Evolutionary conservation across 2,329 filamentous ascomycete species (phyloP).

Genomic region (Apiospora saccharicola): DNA sequence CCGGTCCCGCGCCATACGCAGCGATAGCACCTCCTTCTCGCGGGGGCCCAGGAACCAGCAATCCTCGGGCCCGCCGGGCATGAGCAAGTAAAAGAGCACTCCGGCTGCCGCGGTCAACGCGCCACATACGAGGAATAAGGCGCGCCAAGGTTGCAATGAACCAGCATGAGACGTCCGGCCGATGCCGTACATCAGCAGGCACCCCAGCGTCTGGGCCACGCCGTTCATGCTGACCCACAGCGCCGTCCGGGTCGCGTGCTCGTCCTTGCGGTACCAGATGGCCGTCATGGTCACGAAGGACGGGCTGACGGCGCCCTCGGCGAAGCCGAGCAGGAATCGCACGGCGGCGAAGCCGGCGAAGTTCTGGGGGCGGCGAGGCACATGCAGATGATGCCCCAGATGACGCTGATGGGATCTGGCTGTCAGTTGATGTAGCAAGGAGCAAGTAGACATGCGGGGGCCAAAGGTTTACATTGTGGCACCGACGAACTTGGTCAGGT

Average conservation of each 20-base stretch:
- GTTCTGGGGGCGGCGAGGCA: conserved; percentile 59
- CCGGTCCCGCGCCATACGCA: conserved; percentile 43
- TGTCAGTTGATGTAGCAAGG: not conserved
- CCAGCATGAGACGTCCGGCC: conserved; percentile 47
- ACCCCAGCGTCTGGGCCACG: conserved; percentile 53
- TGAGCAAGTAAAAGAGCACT: conserved; percentile 52
- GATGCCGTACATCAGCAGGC: conserved; percentile 59
- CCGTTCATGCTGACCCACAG: conserved; percentile 55
- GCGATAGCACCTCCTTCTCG: conserved; percentile 51
- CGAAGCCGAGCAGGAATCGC: conserved; percentile 67
- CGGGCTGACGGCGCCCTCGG: conserved; percentile 58
- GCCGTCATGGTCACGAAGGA: conserved; percentile 51
- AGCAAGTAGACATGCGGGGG: not conserved
- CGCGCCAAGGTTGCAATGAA: conserved; percentile 53
- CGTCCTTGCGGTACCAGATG: conserved; percentile 49
- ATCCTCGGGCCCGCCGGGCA: conserved; percentile 53
- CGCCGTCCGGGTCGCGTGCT: conserved; percentile 44
- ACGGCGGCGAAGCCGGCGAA: conserved; percentile 67
- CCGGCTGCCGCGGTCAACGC: conserved; percentile 52
- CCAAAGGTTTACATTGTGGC: conserved; percentile 47
- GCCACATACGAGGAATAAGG: conserved; percentile 59
- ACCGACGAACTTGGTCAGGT: conserved; percentile 58
- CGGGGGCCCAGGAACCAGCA: conserved; percentile 57
- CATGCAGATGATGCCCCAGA: conserved; percentile 67
- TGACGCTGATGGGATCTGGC: conserved; percentile 37